Percentiles rank a stretch among this genome's conserved stretches.
Conservation (phyloP, 2,329 filamentous ascomycete species). For the Colletotrichum sansevieriae region DNA sequence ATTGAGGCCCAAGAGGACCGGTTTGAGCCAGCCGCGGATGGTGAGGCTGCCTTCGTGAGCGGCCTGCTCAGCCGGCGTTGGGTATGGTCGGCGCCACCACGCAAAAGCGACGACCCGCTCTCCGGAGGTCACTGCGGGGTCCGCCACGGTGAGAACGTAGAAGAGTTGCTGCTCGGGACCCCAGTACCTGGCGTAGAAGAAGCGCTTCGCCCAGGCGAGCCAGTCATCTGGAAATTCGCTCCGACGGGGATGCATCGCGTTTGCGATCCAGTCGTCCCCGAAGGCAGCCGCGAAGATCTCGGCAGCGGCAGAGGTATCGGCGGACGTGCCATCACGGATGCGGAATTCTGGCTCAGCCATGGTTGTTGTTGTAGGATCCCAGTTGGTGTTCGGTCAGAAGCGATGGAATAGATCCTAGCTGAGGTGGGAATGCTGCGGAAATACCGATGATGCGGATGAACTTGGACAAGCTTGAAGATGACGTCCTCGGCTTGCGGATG, state of each 20-base stretch:
- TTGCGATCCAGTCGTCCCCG: constrained; percentile 48
- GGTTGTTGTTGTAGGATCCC: not conserved
- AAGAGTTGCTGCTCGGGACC: constrained; percentile 47
- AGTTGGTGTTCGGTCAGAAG: not conserved
- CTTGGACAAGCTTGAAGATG: constrained; percentile 6
- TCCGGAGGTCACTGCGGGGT: constrained; percentile 39
- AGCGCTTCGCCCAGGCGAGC: constrained; percentile 44
- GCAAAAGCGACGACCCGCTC: constrained; percentile 48
- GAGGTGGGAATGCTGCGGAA: not conserved
- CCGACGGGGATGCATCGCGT: constrained; percentile 50
- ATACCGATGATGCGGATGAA: constrained; percentile 10
- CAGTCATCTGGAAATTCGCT: constrained; percentile 44
- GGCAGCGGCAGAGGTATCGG: constrained; percentile 47
- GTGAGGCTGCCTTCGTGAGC: constrained; percentile 38
- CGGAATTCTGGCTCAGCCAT: constrained; percentile 42
- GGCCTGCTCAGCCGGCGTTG: constrained; percentile 24
- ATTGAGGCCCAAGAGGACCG: constrained; percentile 46
- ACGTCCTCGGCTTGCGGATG: not conserved
- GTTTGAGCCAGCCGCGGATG: constrained; percentile 47
- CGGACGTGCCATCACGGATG: constrained; percentile 49
- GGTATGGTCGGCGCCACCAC: constrained; percentile 51
- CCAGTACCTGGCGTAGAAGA: constrained; percentile 52
- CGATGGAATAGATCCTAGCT: constrained; percentile 2
- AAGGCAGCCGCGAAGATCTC: constrained; percentile 50
- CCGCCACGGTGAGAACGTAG: constrained; percentile 46